These are phyloP conservation scores for Filobasidium wieringae DNA, from an alignment of 768 basidiomycete genomes.

Conservation along the genomic window DNA sequence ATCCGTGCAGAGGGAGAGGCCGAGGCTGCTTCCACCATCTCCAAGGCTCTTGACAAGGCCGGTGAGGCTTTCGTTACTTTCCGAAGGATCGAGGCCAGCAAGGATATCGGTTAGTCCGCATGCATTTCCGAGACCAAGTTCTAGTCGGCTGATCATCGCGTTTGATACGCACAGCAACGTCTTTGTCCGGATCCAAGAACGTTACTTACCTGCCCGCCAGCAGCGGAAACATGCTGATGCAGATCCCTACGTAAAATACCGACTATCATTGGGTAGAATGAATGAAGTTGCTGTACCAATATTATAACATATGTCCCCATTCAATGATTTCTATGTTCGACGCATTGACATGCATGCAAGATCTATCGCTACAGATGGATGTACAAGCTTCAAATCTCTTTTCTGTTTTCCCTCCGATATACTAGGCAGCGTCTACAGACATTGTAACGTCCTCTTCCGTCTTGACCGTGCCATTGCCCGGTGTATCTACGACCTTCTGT, in stretches of 20 bases:
- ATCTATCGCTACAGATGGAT: too few species aligned
- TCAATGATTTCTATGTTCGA: too few species aligned
- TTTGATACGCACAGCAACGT: slow-evolving; percentile 19
- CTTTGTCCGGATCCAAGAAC: slow-evolving; percentile 31
- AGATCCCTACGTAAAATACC: slow-evolving; percentile 23
- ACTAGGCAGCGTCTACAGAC: too few species aligned
- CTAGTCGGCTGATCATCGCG: neutral
- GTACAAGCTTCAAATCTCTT: too few species aligned
- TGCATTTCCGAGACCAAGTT: neutral
- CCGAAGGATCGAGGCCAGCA: slow-evolving; percentile 92
- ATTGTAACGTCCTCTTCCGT: slow-evolving; percentile 1
- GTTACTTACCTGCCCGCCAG: slow-evolving; percentile 34
- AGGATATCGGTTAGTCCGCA: slow-evolving; percentile 60
- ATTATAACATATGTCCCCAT: too few species aligned
- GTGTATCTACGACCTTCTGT: slow-evolving; percentile 4
- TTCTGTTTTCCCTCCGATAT: too few species aligned
- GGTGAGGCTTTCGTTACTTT: slow-evolving; percentile 92
- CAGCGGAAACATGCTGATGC: slow-evolving; percentile 28
- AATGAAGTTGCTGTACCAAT: too few species aligned
- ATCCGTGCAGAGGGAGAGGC: slow-evolving; percentile 98
- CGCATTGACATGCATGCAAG: too few species aligned
- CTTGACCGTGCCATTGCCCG: neutral
- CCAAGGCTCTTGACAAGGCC: slow-evolving; percentile 76
- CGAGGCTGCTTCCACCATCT: slow-evolving; percentile 89
- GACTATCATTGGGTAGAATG: too few species aligned